phyloP scores from a whole-genome alignment of 768 basidiomycete genomes.

The Leccinum disarticulatum region DNA sequence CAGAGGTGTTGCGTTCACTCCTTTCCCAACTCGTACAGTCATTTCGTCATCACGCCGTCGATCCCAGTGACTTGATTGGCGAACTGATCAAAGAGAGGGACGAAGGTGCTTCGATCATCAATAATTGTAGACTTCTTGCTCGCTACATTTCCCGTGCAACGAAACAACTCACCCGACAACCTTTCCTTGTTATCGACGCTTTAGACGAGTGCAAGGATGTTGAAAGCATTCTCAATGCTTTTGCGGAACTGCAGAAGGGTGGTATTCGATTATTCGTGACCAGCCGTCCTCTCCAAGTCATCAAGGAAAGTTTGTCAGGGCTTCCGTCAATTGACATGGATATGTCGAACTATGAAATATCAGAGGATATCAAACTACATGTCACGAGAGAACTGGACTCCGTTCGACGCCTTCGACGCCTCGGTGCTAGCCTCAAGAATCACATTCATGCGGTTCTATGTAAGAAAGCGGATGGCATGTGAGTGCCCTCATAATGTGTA shows the following conservation, averaged over 20 bases:
- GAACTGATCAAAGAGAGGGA: neutral
- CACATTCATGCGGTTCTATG: neutral
- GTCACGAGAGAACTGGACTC: slow-evolving; percentile 7
- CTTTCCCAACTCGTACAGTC: slow-evolving; percentile 14
- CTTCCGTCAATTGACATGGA: neutral
- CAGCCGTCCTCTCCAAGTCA: neutral
- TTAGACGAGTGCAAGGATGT: neutral
- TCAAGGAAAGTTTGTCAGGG: neutral
- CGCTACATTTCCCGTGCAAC: slow-evolving; percentile 3
- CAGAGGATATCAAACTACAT: slow-evolving; percentile 3
- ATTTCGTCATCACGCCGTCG: neutral
- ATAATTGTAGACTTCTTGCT: neutral
- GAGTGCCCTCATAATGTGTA: neutral
- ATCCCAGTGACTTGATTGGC: neutral
- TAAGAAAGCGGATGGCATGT: slow-evolving; percentile 12
- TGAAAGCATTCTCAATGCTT: neutral
- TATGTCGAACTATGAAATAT: neutral
- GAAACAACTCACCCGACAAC: neutral
- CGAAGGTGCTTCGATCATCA: neutral
- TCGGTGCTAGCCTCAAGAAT: neutral
- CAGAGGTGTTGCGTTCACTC: slow-evolving; percentile 17
- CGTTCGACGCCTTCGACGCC: slow-evolving; percentile 1
- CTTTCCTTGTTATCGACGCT: slow-evolving; percentile 15
- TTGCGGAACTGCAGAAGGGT: neutral
- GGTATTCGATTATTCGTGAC: neutral